Evolutionary conservation across 2,329 filamentous ascomycete genomes (phyloP).

Genomic region (Rhexocercosporidium sp.): DNA sequence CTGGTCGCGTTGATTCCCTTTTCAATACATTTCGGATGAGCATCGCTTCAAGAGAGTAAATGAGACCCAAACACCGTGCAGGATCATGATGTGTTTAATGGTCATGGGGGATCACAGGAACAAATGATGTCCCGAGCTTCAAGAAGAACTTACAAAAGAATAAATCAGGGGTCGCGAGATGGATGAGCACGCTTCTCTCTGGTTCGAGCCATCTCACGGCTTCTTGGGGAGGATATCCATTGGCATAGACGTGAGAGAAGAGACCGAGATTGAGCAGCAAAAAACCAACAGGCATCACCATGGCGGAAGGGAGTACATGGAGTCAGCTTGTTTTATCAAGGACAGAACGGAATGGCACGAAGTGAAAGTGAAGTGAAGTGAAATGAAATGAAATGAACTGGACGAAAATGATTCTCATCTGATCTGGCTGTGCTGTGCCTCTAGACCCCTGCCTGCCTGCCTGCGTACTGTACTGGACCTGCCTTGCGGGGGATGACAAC

Average conservation of each 20-base stretch:
- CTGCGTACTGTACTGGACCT: not conserved
- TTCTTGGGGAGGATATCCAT: constrained; percentile 20
- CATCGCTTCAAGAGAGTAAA: constrained; percentile 17
- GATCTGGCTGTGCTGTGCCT: no score
- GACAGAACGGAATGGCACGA: no score
- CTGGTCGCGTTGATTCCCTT: constrained; percentile 23
- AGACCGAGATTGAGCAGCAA: constrained; percentile 21
- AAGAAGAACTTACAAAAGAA: constrained; percentile 16
- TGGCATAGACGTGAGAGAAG: constrained; percentile 23
- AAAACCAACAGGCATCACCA: constrained; percentile 18
- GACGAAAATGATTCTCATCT: no score
- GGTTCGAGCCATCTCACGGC: constrained; percentile 29
- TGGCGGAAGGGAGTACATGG: constrained; percentile 5
- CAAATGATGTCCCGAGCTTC: no score
- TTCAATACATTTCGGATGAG: constrained; percentile 18
- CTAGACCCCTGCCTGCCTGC: no score
- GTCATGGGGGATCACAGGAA: not conserved
- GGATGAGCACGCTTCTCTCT: constrained; percentile 28
- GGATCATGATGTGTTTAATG: constrained; percentile 12
- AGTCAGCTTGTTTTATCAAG: not conserved
- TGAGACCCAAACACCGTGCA: constrained; percentile 13
- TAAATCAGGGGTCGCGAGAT: constrained; percentile 29
- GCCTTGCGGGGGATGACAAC: not conserved
- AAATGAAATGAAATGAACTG: no score
- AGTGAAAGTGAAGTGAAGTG: no score